A percentile compares a stretch with the other conserved stretches of the same genome.
phyloP scores from a whole-genome alignment of 768 basidiomycete genomes.

The Boletellus sp. region DNA sequence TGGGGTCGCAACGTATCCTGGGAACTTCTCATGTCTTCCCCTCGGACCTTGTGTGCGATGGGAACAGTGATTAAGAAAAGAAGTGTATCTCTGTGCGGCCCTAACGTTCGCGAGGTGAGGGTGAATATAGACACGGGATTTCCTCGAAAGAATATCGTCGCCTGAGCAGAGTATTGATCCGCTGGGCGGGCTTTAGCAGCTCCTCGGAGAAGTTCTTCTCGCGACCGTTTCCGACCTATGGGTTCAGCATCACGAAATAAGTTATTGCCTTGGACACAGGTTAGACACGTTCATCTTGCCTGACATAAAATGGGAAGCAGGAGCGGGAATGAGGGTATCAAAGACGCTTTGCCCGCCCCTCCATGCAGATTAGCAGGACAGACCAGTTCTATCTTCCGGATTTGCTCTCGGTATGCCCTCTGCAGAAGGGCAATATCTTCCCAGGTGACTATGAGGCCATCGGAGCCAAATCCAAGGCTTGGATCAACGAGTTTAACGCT shows the following conservation, averaged over 20 bases:
- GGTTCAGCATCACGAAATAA: background rate
- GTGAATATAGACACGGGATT: background rate
- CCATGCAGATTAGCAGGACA: background rate
- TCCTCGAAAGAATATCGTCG: background rate
- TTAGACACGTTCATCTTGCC: slow-evolving; percentile 5
- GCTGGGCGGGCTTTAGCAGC: background rate
- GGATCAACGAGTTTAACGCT: slow-evolving; percentile 58
- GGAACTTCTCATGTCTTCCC: slow-evolving; percentile 1
- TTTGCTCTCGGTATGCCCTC: slow-evolving; percentile 44
- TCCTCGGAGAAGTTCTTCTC: slow-evolving; percentile 6
- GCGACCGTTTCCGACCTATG: slow-evolving; percentile 1
- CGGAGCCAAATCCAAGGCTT: slow-evolving; percentile 53
- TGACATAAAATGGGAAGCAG: slow-evolving; percentile 5
- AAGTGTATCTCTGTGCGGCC: slow-evolving; percentile 87
- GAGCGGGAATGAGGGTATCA: background rate
- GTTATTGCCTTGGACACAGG: background rate
- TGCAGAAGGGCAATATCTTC: slow-evolving; percentile 48
- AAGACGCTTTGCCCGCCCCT: background rate
- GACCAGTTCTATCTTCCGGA: slow-evolving; percentile 53
- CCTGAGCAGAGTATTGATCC: background rate
- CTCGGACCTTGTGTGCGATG: background rate
- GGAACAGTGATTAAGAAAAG: slow-evolving; percentile 50
- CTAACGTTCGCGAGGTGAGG: slow-evolving; percentile 40
- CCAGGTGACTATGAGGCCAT: slow-evolving; percentile 51
- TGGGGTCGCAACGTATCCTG: background rate